Percentiles rank a stretch among this genome's conserved stretches.
Conservation (phyloP, 106 monocot species). For the Phalaenopsis aphrodite region DNA sequence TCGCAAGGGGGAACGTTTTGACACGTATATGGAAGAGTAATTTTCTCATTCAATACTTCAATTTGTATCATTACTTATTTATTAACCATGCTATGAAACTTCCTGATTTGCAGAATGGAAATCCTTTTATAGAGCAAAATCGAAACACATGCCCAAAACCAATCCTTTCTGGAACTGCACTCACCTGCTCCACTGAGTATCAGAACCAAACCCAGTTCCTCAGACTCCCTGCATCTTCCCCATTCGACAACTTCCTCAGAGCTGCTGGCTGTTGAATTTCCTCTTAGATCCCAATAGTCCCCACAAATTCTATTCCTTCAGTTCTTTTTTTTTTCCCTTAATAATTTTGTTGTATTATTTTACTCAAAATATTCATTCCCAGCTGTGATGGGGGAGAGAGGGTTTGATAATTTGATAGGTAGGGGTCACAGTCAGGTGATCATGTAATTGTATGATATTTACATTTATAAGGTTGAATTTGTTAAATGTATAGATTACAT, state of each 20-base stretch:
- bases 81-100: no score
- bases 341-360: background rate
- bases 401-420: background rate
- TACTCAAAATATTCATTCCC: background rate
- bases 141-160: background rate
- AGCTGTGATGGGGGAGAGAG: background rate
- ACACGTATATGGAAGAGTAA: no score
- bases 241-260: conserved; percentile 21
- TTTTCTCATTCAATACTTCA: background rate
- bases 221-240: conserved; percentile 18
- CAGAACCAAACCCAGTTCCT: conserved; percentile 13
- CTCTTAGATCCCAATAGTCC: background rate
- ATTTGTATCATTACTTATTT: background rate
- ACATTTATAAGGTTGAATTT: background rate
- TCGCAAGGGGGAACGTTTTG: no score
- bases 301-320: background rate
- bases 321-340: background rate
- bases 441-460: background rate
- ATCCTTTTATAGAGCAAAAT: conserved; percentile 12
- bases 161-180: background rate
- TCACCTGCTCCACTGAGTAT: conserved; percentile 11
- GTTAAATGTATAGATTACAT: background rate
- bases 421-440: background rate
- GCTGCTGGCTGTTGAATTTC: conserved; percentile 12
- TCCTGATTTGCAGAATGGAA: conserved; percentile 9